phyloP scores from a whole-genome alignment of 2,329 filamentous ascomycete genomes.

The Arthroderma uncinatum region DNA sequence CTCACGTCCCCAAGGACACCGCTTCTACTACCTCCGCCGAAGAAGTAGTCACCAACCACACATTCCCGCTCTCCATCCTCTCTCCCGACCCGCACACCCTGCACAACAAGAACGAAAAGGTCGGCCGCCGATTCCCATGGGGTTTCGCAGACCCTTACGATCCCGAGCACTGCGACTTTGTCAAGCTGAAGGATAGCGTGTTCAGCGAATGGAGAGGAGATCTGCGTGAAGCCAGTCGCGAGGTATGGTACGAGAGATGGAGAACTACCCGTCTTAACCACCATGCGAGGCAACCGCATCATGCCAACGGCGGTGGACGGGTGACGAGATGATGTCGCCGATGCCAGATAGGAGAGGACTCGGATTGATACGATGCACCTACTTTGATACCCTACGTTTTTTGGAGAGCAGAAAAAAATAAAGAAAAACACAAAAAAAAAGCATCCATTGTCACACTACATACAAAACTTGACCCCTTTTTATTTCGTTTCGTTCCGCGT shows the following conservation, averaged over 20 bases:
- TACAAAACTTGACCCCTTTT: neutral
- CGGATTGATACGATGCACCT: too few species aligned
- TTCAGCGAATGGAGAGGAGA: slow-evolving; percentile 91
- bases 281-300: neutral
- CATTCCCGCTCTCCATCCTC: slow-evolving; percentile 82
- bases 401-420: neutral
- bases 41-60: slow-evolving; percentile 38
- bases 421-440: neutral
- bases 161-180: slow-evolving; percentile 83
- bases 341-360: neutral
- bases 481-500: neutral
- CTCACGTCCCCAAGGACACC: slow-evolving; percentile 4
- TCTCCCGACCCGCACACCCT: slow-evolving; percentile 73
- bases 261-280: slow-evolving; percentile 48
- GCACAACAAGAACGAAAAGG: slow-evolving; percentile 42
- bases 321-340: neutral
- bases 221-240: slow-evolving; percentile 76
- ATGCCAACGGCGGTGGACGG: neutral
- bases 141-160: slow-evolving; percentile 93
- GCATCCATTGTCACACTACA: neutral
- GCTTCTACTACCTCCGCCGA: slow-evolving; percentile 23
- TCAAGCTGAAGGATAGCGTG: slow-evolving; percentile 77
- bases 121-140: slow-evolving; percentile 90
- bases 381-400: neutral
- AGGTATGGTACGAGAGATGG: slow-evolving; percentile 95